Evolutionary conservation across 495 filamentous ascomycete species (phyloP).

Genomic region (Neurospora sp.): DNA sequence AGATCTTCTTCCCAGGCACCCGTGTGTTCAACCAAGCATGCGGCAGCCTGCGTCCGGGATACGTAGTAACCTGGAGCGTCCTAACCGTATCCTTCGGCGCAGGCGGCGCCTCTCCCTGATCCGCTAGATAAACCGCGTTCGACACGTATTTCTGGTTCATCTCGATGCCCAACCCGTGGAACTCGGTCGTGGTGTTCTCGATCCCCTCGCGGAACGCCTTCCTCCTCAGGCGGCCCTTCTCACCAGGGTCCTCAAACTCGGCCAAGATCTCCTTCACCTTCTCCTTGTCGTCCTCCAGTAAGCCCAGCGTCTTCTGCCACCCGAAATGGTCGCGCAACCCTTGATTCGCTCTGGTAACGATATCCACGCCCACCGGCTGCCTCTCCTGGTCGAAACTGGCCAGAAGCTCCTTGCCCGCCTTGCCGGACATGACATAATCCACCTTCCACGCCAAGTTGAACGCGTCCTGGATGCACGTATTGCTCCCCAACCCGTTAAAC

Average conservation of each 20-base stretch:
- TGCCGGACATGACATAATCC: constrained; percentile 27
- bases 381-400: constrained; percentile 28
- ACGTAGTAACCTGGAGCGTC: constrained; percentile 18
- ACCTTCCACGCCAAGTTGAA: constrained; percentile 44
- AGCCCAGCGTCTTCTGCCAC: constrained; percentile 26
- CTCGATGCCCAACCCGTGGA: constrained; percentile 29
- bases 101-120: constrained; percentile 11
- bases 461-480: constrained; percentile 41
- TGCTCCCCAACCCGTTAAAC: constrained; percentile 37
- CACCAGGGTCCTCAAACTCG: constrained; percentile 20
- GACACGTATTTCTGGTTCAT: constrained; percentile 33
- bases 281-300: constrained; percentile 19
- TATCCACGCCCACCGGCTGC: constrained; percentile 29
- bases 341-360: constrained; percentile 32
- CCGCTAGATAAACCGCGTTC: constrained; percentile 15
- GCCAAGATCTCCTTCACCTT: constrained; percentile 14
- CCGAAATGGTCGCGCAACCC: constrained; percentile 23
- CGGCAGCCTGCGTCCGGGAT: constrained; percentile 28
- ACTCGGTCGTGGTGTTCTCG: constrained; percentile 22
- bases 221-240: constrained; percentile 11
- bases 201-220: constrained; percentile 21
- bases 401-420: constrained; percentile 19
- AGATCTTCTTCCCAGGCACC: constrained; percentile 16
- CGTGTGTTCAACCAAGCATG: constrained; percentile 32
- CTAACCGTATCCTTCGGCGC: constrained; percentile 13